Conservation (phyloP, 192 early-diverging fungal genomes). For the Backusella parvicylindrica region DNA sequence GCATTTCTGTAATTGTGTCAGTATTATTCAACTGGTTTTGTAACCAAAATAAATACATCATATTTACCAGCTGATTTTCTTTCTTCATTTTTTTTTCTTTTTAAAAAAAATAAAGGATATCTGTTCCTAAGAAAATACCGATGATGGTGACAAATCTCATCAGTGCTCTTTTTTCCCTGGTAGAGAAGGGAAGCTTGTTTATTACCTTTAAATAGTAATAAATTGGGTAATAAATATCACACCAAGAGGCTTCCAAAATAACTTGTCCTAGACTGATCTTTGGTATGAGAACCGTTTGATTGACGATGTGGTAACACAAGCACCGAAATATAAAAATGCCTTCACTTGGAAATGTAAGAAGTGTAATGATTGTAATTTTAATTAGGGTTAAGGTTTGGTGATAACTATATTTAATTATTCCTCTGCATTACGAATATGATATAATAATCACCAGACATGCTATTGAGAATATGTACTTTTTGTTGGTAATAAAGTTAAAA, state of each 20-base stretch:
- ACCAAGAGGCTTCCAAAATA: background rate
- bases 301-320: slow-evolving; percentile 98
- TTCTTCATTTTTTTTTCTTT: slow-evolving; percentile 40
- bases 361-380: slow-evolving; percentile 90
- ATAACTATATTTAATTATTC: slow-evolving; percentile 88
- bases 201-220: slow-evolving; percentile 94
- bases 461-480: slow-evolving; percentile 91
- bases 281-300: slow-evolving; percentile 99
- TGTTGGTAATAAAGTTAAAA: background rate
- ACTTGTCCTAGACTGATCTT: slow-evolving; percentile 40
- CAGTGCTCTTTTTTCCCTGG: slow-evolving; percentile 85
- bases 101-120: slow-evolving; percentile 63
- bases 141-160: slow-evolving; percentile 94
- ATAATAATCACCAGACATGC: slow-evolving; percentile 86
- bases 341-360: slow-evolving; percentile 95
- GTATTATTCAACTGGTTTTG: slow-evolving; percentile 95
- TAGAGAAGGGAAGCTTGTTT: slow-evolving; percentile 83
- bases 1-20: slow-evolving; percentile 13
- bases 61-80: slow-evolving; percentile 64
- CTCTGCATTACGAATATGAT: slow-evolving; percentile 89
- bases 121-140: slow-evolving; percentile 73
- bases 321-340: slow-evolving; percentile 87
- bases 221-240: slow-evolving; percentile 30
- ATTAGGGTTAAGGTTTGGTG: slow-evolving; percentile 92
- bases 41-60: slow-evolving; percentile 78